Evolutionary conservation across 768 basidiomycete species (phyloP).

Genomic region (Pholiota molesta): DNA sequence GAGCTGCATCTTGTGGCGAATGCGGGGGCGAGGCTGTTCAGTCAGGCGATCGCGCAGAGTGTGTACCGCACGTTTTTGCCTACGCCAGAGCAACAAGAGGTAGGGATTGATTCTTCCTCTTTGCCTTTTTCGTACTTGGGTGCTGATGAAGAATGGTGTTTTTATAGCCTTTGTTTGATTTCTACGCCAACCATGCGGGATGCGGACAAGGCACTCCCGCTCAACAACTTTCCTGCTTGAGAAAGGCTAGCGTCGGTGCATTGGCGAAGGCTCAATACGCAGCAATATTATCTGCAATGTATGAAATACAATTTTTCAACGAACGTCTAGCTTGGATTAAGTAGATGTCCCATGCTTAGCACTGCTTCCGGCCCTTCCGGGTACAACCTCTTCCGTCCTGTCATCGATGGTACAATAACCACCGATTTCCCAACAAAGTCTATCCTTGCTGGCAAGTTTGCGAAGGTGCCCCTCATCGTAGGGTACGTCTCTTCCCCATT

Average conservation of each 20-base stretch:
- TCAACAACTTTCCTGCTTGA: constrained; percentile 47
- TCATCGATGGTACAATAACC: constrained; percentile 56
- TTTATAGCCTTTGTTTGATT: constrained; percentile 52
- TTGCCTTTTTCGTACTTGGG: neutral
- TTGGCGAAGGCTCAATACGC: constrained; percentile 59
- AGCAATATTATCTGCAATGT: constrained; percentile 43
- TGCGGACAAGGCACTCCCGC: constrained; percentile 43
- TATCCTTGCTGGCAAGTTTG: constrained; percentile 47
- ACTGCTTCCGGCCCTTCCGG: constrained; percentile 37
- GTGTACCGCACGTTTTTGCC: constrained; percentile 56
- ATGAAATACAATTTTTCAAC: constrained; percentile 14
- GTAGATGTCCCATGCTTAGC: constrained; percentile 20
- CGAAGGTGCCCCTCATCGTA: constrained; percentile 57
- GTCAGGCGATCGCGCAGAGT: constrained; percentile 63
- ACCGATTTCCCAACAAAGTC: constrained; percentile 51
- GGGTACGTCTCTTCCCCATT: constrained; percentile 43
- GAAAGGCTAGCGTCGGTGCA: constrained; percentile 52
- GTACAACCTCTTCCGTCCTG: constrained; percentile 54
- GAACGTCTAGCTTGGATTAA: no score
- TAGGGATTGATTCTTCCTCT: constrained; percentile 22
- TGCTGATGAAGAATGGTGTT: neutral
- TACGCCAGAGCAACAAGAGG: constrained; percentile 53
- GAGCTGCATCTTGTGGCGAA: constrained; percentile 61
- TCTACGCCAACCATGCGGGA: constrained; percentile 50
- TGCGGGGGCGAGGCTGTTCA: constrained; percentile 44